A percentile compares a stretch with the other conserved stretches of the same genome.
Conservation (phyloP, 73 alveolate species). For the Diophrys appendiculata region DNA sequence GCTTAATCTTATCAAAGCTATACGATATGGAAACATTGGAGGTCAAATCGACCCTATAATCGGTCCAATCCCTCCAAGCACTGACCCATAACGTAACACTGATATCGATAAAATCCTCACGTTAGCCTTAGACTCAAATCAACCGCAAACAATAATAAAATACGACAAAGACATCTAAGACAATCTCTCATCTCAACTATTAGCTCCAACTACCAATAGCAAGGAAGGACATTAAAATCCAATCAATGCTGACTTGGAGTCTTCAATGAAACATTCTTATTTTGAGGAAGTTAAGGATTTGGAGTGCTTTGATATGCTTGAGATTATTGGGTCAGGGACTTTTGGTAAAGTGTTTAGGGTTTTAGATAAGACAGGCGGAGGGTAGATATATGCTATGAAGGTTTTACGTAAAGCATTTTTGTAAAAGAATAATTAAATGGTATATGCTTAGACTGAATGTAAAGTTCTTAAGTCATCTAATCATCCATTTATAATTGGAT, state of each 20-base stretch:
- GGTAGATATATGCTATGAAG: slow-evolving; percentile 85
- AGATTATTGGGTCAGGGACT: slow-evolving; percentile 82
- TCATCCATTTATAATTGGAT: slow-evolving; percentile 85
- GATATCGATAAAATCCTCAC: slow-evolving; percentile 1
- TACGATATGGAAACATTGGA: slow-evolving; percentile 7
- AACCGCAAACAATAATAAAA: neutral
- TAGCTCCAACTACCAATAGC: too few species aligned
- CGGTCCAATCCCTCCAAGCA: too few species aligned
- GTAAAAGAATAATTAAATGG: slow-evolving; percentile 70
- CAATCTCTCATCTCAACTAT: too few species aligned
- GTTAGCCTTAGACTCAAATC: neutral
- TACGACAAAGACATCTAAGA: neutral
- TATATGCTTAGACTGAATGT: slow-evolving; percentile 86
- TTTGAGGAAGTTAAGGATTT: slow-evolving; percentile 25
- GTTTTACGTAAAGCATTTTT: slow-evolving; percentile 77
- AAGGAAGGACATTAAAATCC: neutral
- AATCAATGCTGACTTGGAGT: slow-evolving; percentile 3
- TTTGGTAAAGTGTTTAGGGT: slow-evolving; percentile 95
- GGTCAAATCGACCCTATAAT: slow-evolving; percentile 15
- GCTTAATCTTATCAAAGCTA: slow-evolving; percentile 22
- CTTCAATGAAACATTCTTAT: slow-evolving; percentile 20
- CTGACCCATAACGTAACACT: neutral
- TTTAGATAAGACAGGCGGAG: slow-evolving; percentile 68
- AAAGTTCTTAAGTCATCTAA: slow-evolving; percentile 70
- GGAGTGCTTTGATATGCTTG: slow-evolving; percentile 69